These are phyloP conservation scores for Peribolospora kevripleyi DNA, from an alignment of 768 basidiomycete species.

Conservation along the genomic window DNA sequence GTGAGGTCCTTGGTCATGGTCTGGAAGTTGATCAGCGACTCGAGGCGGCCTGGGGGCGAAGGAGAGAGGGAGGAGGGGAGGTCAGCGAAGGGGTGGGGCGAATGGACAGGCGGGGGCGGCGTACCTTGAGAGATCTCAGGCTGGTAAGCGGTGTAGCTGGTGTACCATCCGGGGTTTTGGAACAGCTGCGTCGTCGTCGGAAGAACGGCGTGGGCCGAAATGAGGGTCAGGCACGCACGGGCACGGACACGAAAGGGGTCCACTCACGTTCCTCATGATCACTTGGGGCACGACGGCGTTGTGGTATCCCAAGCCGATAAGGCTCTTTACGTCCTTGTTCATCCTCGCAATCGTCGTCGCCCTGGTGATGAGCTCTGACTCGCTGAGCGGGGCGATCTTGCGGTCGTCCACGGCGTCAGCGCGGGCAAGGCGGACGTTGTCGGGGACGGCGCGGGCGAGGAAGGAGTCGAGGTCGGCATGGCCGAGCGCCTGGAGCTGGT, in stretches of 20 bases:
- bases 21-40: conserved; percentile 89
- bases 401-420: conserved; percentile 37
- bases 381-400: conserved; percentile 47
- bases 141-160: conserved; percentile 78
- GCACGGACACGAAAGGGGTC: background rate
- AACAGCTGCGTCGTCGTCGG: conserved; percentile 8
- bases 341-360: conserved; percentile 50
- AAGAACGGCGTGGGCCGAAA: conserved; percentile 8
- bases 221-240: conserved; percentile 8
- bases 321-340: conserved; percentile 69
- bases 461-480: conserved; percentile 76
- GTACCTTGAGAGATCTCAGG: conserved; percentile 99
- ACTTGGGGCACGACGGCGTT: conserved; percentile 86
- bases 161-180: conserved; percentile 97
- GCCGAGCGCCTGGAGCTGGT: conserved; percentile 64
- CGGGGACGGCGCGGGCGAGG: conserved; percentile 54
- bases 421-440: conserved; percentile 45
- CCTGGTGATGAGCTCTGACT: conserved; percentile 52
- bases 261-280: conserved; percentile 48
- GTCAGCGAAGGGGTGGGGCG: background rate
- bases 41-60: conserved; percentile 49
- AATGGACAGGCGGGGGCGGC: background rate
- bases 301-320: conserved; percentile 97
- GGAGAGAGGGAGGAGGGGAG: background rate
- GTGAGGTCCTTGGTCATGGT: conserved; percentile 89